Base-by-base conservation (phyloP, 108 stramenopile species). In the Fistulifera pelliculosa region DNA sequence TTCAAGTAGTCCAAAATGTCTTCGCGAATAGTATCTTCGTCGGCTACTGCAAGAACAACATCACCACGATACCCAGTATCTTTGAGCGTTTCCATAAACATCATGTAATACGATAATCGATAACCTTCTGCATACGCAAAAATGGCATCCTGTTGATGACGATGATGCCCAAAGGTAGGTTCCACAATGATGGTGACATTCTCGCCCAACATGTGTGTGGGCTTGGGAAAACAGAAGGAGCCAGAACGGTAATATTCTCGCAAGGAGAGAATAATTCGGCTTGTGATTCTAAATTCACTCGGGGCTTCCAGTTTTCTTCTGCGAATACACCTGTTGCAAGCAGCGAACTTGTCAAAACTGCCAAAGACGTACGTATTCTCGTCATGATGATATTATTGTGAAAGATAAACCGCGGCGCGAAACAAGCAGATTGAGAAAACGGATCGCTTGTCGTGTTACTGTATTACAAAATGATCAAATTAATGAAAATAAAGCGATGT, bases 61-160 rank as follows among this genome's bases (percentile, higher is more conserved):
- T 91, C 90, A 8, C 90, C 90, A 2, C 41, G 47, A 58, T 67
- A 91, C 19, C 80, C 80, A 12, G 85, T 79, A 0, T 41, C 44
- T 16, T 53, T 48, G 10, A 91, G 55, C 10, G 80, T 83, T 64
- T 85, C 81, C 0, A 91, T 63, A 58, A 91, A 87, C 43, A 65
- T 48, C 42, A 87, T 56, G 57, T 87, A 91, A 47, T 80, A 74
- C 1, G 52, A 40, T 16, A 87, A 38, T 22, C 68, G 68, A 38
- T 91, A 91, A 38, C 85, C 90, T 66, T 86, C 76, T 0, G 81
- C 81, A 52, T 74, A 78, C 0, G 77, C 76, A 49, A 81, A 65
- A 47, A 81, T 64, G 35, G 65, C 80, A 47, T 81, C 80, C 28
- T 44, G 25, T 18, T 74, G 62, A 0, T 75, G 69, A 12, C 81